Percentiles rank a stretch among this genome's conserved stretches.
Conservation (phyloP, 192 early-diverging fungal genomes). For the Coemansia sp. region DNA sequence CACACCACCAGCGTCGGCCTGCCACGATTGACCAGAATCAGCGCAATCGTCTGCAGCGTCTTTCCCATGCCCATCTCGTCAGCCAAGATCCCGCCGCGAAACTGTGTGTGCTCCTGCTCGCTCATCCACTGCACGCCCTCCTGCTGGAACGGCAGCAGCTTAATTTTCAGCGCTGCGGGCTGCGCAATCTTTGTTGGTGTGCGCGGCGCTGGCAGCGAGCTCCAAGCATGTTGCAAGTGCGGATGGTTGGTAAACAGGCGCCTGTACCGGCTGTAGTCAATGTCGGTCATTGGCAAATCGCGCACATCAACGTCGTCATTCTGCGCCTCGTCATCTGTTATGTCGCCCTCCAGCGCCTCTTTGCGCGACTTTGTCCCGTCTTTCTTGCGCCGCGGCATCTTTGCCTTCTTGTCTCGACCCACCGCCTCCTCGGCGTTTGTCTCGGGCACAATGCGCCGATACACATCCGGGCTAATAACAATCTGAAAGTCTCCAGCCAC, state of each 20-base stretch:
- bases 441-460: neutral
- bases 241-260: conserved; percentile 38
- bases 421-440: neutral
- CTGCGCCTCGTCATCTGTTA: conserved; percentile 12
- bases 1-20: conserved; percentile 81
- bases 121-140: conserved; percentile 85
- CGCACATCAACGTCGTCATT: conserved; percentile 10
- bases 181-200: conserved; percentile 51
- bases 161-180: conserved; percentile 66
- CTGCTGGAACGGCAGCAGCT: conserved; percentile 85
- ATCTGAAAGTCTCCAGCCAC: conserved; percentile 39
- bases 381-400: conserved; percentile 14
- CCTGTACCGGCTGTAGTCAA: conserved; percentile 41
- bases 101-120: conserved; percentile 69
- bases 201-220: conserved; percentile 14
- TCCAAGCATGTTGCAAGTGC: conserved; percentile 39
- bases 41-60: conserved; percentile 87
- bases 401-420: neutral
- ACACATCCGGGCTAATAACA: conserved; percentile 8
- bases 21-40: conserved; percentile 64
- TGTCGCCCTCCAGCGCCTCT: conserved; percentile 31
- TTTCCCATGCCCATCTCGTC: conserved; percentile 96
- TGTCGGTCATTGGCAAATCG: conserved; percentile 19
- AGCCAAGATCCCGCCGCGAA: conserved; percentile 74
- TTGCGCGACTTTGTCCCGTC: conserved; percentile 14